Conservation (phyloP, 331 rosid genomes). For the Stylosanthes scabra region DNA sequence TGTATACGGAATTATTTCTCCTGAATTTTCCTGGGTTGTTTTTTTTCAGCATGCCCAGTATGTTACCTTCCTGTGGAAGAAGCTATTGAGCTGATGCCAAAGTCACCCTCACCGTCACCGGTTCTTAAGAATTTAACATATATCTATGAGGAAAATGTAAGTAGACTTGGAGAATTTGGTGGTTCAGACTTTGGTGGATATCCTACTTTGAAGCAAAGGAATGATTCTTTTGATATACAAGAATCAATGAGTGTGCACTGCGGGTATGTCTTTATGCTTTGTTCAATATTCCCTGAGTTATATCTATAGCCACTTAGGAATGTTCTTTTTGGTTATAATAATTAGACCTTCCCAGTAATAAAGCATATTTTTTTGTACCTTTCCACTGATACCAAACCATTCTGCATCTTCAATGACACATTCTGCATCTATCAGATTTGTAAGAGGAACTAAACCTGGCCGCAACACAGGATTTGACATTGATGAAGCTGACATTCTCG, state of each 20-base stretch:
- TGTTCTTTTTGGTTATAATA: constrained; percentile 15
- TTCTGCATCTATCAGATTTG: constrained; percentile 64
- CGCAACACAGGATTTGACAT: constrained; percentile 84
- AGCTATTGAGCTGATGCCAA: constrained; percentile 82
- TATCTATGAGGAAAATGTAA: constrained; percentile 69
- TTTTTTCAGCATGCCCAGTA: constrained; percentile 86
- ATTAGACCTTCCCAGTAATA: constrained; percentile 12
- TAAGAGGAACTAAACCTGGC: constrained; percentile 83
- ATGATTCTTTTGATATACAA: constrained; percentile 66
- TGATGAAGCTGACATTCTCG: constrained; percentile 71
- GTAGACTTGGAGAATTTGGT: constrained; percentile 76
- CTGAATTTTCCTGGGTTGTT: constrained; percentile 37
- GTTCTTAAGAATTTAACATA: constrained; percentile 71
- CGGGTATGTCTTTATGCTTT: constrained; percentile 67
- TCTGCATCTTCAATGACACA: constrained; percentile 40
- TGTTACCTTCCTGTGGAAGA: constrained; percentile 96
- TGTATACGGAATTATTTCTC: background rate
- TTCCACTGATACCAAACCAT: constrained; percentile 36
- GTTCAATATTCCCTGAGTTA: constrained; percentile 19
- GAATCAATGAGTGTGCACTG: constrained; percentile 89
- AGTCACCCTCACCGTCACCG: constrained; percentile 77
- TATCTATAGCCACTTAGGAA: constrained; percentile 4
- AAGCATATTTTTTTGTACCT: background rate
- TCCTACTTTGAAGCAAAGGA: constrained; percentile 84
- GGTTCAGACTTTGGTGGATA: constrained; percentile 98